phyloP scores from a whole-genome alignment of 257 asterid genomes.

The Echites panduratus region DNA sequence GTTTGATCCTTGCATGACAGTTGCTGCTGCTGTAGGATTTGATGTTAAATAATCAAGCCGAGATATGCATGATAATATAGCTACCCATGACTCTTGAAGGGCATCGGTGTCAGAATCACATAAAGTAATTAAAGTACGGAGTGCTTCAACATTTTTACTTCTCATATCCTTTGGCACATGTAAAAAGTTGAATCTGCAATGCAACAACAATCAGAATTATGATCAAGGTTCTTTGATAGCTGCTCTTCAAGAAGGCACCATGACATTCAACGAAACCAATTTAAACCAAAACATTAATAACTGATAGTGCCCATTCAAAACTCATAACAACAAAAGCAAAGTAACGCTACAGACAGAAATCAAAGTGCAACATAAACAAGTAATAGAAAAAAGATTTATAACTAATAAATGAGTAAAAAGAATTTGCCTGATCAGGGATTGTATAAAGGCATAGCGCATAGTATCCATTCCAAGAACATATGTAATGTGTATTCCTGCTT shows the following conservation, averaged over 20 bases:
- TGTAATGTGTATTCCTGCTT: slow-evolving; percentile 91
- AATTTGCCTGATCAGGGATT: slow-evolving; percentile 83
- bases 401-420: not conserved
- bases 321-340: not conserved
- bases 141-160: slow-evolving; percentile 93
- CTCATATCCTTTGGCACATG: slow-evolving; percentile 99
- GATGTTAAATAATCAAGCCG: slow-evolving; percentile 93
- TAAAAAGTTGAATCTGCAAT: slow-evolving; percentile 79
- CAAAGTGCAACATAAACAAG: not conserved
- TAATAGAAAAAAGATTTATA: slow-evolving; percentile 8
- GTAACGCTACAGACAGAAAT: not conserved
- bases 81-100: slow-evolving; percentile 96
- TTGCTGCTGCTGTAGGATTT: slow-evolving; percentile 85
- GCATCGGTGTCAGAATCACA: slow-evolving; percentile 89
- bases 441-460: slow-evolving; percentile 94
- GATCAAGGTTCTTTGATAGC: not conserved
- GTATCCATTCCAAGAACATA: slow-evolving; percentile 97
- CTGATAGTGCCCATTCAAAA: no score
- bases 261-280: not conserved
- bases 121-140: slow-evolving; percentile 72
- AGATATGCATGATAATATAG: slow-evolving; percentile 89
- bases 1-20: slow-evolving; percentile 96
- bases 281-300: not conserved
- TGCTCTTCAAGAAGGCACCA: not conserved
- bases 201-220: slow-evolving; percentile 17